Evolutionary conservation across 768 basidiomycete species (phyloP).

Genomic region (Mycena maculata): DNA sequence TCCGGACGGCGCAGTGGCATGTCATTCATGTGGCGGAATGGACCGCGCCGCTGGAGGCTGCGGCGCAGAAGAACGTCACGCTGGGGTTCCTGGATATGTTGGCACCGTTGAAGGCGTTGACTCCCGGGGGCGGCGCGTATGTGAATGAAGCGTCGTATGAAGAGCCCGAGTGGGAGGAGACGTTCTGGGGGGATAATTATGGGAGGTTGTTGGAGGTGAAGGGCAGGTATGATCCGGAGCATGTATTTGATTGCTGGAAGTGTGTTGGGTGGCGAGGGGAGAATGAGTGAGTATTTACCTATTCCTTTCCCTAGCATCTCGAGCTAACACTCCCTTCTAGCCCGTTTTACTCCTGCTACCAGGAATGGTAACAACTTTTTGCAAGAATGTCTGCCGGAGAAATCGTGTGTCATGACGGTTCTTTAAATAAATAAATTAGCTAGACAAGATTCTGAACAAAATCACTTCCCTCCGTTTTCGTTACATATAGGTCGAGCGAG

Average conservation of each 20-base stretch:
- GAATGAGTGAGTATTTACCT: slow-evolving; percentile 23
- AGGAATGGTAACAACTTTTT: slow-evolving; percentile 16
- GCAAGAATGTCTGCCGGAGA: slow-evolving; percentile 21
- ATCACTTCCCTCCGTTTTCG: too few species aligned
- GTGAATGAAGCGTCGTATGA: slow-evolving; percentile 20
- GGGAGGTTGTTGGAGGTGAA: slow-evolving; percentile 25
- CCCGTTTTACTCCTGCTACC: slow-evolving; percentile 26
- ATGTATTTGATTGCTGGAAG: slow-evolving; percentile 29
- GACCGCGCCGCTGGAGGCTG: slow-evolving; percentile 26
- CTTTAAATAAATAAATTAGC: slow-evolving; percentile 25
- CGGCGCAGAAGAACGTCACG: slow-evolving; percentile 23
- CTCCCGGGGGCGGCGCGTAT: slow-evolving; percentile 23
- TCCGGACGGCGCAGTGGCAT: slow-evolving; percentile 19
- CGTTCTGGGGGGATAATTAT: slow-evolving; percentile 30
- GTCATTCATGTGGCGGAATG: slow-evolving; percentile 25
- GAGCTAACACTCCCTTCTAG: slow-evolving; percentile 22
- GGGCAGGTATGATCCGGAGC: slow-evolving; percentile 28
- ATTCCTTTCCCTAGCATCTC: slow-evolving; percentile 22
- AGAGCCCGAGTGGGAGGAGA: slow-evolving; percentile 31
- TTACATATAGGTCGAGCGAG: too few species aligned
- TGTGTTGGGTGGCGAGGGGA: slow-evolving; percentile 25
- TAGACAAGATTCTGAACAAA: slow-evolving; percentile 20
- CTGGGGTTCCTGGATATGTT: slow-evolving; percentile 23
- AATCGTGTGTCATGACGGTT: slow-evolving; percentile 21
- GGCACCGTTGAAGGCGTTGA: slow-evolving; percentile 21